These are phyloP conservation scores for Diaporthe sp. DNA, from an alignment of 2,329 filamentous ascomycete genomes.

Conservation along the genomic window DNA sequence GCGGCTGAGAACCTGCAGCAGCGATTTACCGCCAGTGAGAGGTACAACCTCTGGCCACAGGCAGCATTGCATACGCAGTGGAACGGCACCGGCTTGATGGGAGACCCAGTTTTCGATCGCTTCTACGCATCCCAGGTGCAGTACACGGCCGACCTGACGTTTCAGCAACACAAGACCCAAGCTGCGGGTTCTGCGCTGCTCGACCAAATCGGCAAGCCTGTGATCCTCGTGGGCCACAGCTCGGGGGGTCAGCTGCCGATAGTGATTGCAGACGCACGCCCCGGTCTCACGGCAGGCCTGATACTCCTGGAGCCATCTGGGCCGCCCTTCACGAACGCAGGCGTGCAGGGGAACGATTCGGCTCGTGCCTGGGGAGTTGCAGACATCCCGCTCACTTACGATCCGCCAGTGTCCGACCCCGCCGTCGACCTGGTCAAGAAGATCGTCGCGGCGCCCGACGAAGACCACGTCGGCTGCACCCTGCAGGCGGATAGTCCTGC, in stretches of 20 bases:
- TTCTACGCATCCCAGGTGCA: constrained; percentile 57
- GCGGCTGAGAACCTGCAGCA: constrained; percentile 53
- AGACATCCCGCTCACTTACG: constrained; percentile 63
- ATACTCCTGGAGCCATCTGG: constrained; percentile 62
- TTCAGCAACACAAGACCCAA: constrained; percentile 54
- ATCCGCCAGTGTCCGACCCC: constrained; percentile 56
- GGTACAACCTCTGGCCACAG: constrained; percentile 55
- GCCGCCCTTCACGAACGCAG: constrained; percentile 60
- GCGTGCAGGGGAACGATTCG: constrained; percentile 35
- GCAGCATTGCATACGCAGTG: constrained; percentile 55
- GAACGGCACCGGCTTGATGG: constrained; percentile 56
- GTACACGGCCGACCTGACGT: constrained; percentile 50
- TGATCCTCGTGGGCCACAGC: constrained; percentile 59
- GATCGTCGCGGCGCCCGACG: constrained; percentile 44
- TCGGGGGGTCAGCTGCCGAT: constrained; percentile 59
- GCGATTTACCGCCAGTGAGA: constrained; percentile 54
- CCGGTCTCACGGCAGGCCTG: constrained; percentile 56
- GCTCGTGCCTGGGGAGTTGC: constrained; percentile 61
- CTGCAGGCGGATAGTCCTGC: constrained; percentile 53
- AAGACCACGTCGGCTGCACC: constrained; percentile 46
- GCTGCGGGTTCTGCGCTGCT: constrained; percentile 57
- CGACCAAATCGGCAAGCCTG: constrained; percentile 57
- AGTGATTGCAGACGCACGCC: constrained; percentile 57
- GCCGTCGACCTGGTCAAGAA: constrained; percentile 51
- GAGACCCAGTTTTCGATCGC: constrained; percentile 56